Conservation (phyloP, 2,329 filamentous ascomycete species). For the Daldinia sp. region DNA sequence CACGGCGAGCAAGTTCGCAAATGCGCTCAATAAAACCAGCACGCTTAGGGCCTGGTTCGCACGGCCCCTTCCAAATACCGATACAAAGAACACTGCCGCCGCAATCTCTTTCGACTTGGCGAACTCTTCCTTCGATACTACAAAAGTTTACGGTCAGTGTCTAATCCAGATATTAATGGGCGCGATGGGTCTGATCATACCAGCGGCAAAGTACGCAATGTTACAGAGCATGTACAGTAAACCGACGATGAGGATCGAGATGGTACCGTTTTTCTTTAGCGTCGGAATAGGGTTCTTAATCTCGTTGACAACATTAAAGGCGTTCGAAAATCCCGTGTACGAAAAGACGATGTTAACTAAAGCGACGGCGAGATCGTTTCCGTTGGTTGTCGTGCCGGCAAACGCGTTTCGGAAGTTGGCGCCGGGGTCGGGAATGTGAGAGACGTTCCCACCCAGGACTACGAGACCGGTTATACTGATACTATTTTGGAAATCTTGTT, state of each 20-base stretch:
- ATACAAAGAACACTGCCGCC: constrained; percentile 65
- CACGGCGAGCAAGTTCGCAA: constrained; percentile 65
- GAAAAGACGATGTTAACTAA: constrained; percentile 67
- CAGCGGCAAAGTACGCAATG: constrained; percentile 66
- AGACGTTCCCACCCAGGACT: constrained; percentile 64
- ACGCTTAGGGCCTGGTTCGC: constrained; percentile 64
- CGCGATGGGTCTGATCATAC: constrained; percentile 29
- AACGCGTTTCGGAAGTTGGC: constrained; percentile 65
- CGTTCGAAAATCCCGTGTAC: constrained; percentile 65
- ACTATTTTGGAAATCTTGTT: constrained; percentile 22
- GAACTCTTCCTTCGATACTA: constrained; percentile 61
- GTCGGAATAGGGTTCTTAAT: constrained; percentile 64
- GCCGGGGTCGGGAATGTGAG: constrained; percentile 57
- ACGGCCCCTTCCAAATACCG: constrained; percentile 60
- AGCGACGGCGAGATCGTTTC: constrained; percentile 62
- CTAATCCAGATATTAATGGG: background rate
- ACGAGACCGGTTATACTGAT: constrained; percentile 68
- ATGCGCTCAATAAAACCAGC: constrained; percentile 64
- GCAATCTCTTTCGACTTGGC: constrained; percentile 59
- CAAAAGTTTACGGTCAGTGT: background rate
- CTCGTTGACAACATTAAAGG: constrained; percentile 69
- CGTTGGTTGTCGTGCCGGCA: constrained; percentile 54
- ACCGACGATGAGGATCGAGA: constrained; percentile 60
- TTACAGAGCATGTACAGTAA: constrained; percentile 66
- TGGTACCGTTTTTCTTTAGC: constrained; percentile 58